A percentile compares a stretch with the other conserved stretches of the same genome.
These are phyloP conservation scores for Ramaria sp. DNA, from an alignment of 768 basidiomycete species.

Conservation along the genomic window DNA sequence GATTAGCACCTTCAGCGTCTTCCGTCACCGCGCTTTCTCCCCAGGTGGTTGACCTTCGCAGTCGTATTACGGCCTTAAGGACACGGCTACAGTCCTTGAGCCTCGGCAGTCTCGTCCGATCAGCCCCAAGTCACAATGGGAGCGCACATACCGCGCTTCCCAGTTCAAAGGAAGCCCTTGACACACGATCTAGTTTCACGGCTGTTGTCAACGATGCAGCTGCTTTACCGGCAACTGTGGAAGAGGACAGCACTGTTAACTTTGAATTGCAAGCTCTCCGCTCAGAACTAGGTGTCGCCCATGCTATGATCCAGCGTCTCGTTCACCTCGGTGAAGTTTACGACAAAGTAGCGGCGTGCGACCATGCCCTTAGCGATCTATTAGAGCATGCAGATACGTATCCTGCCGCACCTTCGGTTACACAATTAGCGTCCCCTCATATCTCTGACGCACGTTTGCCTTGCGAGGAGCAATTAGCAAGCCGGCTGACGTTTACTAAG, in stretches of 20 bases:
- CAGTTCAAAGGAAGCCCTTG: slow-evolving; percentile 33
- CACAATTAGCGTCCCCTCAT: slow-evolving; percentile 42
- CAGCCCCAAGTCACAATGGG: neutral
- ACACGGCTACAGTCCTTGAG: slow-evolving; percentile 1
- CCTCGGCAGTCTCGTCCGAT: neutral
- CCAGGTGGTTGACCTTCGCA: neutral
- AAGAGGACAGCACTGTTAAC: slow-evolving; percentile 31
- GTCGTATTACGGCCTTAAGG: slow-evolving; percentile 1
- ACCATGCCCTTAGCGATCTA: slow-evolving; percentile 72
- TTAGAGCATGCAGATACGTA: slow-evolving; percentile 82
- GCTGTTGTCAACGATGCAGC: slow-evolving; percentile 35
- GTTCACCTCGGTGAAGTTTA: slow-evolving; percentile 45
- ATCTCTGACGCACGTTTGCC: slow-evolving; percentile 28
- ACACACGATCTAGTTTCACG: slow-evolving; percentile 37
- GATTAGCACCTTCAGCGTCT: neutral
- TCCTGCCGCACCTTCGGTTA: slow-evolving; percentile 42
- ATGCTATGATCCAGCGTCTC: slow-evolving; percentile 39
- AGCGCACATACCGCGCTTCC: slow-evolving; percentile 30
- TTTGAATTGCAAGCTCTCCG: slow-evolving; percentile 54
- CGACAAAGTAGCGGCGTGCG: slow-evolving; percentile 42
- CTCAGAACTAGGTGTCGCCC: slow-evolving; percentile 44
- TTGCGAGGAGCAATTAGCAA: slow-evolving; percentile 58
- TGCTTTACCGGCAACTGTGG: slow-evolving; percentile 32
- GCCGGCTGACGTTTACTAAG: slow-evolving; percentile 56
- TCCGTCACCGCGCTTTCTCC: neutral